These are phyloP conservation scores for Populus simonii DNA, from an alignment of 345 rosid genomes.

Conservation along the genomic window DNA sequence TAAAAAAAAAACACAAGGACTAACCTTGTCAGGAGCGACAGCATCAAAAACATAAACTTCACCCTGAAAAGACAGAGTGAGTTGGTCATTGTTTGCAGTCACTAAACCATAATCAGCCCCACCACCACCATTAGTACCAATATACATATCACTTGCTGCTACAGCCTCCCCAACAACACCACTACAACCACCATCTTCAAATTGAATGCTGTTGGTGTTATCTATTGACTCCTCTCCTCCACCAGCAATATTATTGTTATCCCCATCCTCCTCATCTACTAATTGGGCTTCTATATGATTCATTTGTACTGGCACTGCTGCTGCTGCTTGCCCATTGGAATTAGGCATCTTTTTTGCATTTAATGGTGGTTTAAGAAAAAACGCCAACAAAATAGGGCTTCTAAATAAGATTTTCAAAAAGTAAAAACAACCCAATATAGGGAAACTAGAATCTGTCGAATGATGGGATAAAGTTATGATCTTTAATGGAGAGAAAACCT, in stretches of 20 bases:
- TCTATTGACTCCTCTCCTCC: conserved; percentile 38
- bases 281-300: conserved; percentile 8
- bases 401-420: not conserved
- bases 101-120: conserved; percentile 12
- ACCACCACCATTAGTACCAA: conserved; percentile 8
- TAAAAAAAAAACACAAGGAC: not conserved
- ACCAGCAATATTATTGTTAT: conserved; percentile 15
- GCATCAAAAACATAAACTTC: conserved; percentile 49
- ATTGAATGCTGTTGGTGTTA: conserved; percentile 24
- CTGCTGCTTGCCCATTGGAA: conserved; percentile 14
- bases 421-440: not conserved
- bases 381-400: not conserved
- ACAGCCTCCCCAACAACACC: conserved; percentile 22
- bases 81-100: conserved; percentile 31
- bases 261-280: conserved; percentile 23
- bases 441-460: not conserved
- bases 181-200: conserved; percentile 21
- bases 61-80: conserved; percentile 49
- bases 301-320: not conserved
- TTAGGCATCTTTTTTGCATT: conserved; percentile 19
- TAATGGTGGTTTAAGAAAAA: not conserved
- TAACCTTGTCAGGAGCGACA: conserved; percentile 47
- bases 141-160: conserved; percentile 12
- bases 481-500: not conserved
- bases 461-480: not conserved